Percentiles rank a stretch among this genome's conserved stretches.
Evolutionary conservation across 331 rosid genomes (phyloP).

Genomic region (Malus hybrid): DNA sequence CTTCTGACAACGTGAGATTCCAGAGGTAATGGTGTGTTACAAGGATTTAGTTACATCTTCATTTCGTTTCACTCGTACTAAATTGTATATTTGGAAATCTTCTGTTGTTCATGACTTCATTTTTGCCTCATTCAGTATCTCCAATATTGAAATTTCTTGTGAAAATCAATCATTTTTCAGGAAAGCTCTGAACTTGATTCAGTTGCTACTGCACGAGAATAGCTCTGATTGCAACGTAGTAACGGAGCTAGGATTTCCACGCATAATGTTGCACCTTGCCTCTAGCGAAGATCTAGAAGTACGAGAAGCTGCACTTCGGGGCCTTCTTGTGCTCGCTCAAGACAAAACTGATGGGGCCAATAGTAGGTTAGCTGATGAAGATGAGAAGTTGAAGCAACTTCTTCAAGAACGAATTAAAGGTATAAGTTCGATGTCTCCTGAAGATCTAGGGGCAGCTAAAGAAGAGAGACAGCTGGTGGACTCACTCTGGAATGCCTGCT

Average conservation of each 20-base stretch:
- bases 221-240: constrained; percentile 53
- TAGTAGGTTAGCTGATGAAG: constrained; percentile 32
- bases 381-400: constrained; percentile 57
- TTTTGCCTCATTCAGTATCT: background rate
- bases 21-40: constrained; percentile 53
- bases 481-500: constrained; percentile 67
- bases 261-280: constrained; percentile 63
- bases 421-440: constrained; percentile 58
- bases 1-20: constrained; percentile 71
- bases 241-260: constrained; percentile 67
- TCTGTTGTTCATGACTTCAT: background rate
- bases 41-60: background rate
- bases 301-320: constrained; percentile 82
- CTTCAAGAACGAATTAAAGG: constrained; percentile 64
- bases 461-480: constrained; percentile 87
- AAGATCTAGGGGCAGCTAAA: constrained; percentile 68
- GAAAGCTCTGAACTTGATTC: constrained; percentile 89
- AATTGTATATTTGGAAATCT: background rate
- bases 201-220: constrained; percentile 61
- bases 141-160: background rate
- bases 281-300: constrained; percentile 65
- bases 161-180: constrained; percentile 31
- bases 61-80: background rate
- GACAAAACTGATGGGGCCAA: constrained; percentile 18
- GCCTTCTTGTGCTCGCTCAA: constrained; percentile 59